A percentile compares a stretch with the other conserved stretches of the same genome.
These are phyloP conservation scores for Paecilomyces formosus DNA, from an alignment of 2,329 filamentous ascomycete genomes.

Conservation along the genomic window DNA sequence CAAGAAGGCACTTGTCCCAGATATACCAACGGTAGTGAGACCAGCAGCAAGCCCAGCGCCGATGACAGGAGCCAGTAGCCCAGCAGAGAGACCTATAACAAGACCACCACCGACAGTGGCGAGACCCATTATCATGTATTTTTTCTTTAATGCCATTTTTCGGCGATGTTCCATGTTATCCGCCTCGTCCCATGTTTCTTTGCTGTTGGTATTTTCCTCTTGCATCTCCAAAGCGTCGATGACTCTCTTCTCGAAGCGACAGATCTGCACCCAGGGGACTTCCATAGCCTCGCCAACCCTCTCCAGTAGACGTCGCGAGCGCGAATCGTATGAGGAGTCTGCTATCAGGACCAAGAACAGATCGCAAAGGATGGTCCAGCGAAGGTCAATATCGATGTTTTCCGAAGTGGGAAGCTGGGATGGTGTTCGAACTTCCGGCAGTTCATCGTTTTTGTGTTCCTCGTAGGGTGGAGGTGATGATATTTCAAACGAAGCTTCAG, in stretches of 20 bases:
- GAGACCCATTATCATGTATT: conserved; percentile 92
- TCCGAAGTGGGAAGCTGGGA: conserved; percentile 73
- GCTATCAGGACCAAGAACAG: conserved; percentile 92
- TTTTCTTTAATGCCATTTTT: conserved; percentile 71
- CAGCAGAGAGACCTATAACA: conserved; percentile 91
- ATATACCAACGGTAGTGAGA: conserved; percentile 89
- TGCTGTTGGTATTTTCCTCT: conserved; percentile 77
- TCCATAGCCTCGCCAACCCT: conserved; percentile 71
- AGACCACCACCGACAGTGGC: conserved; percentile 92
- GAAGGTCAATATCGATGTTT: conserved; percentile 88
- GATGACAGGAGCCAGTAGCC: conserved; percentile 85
- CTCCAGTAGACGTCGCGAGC: conserved; percentile 78
- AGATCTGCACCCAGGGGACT: conserved; percentile 86
- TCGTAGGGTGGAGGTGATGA: conserved; percentile 48
- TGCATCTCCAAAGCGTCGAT: conserved; percentile 98
- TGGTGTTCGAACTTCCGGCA: conserved; percentile 73
- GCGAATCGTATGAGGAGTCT: conserved; percentile 87
- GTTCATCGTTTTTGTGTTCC: conserved; percentile 58
- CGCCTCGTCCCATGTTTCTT: conserved; percentile 96
- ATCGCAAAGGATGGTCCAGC: conserved; percentile 96
- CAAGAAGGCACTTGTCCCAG: conserved; percentile 80
- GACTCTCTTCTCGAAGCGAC: conserved; percentile 92
- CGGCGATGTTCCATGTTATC: conserved; percentile 83
- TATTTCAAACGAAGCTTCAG: conserved; percentile 39
- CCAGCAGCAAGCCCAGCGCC: conserved; percentile 89